A percentile compares a stretch with the other conserved stretches of the same genome.
These are phyloP conservation scores for Lasiosphaeria hispida DNA, from an alignment of 495 filamentous ascomycete genomes.

Conservation along the genomic window DNA sequence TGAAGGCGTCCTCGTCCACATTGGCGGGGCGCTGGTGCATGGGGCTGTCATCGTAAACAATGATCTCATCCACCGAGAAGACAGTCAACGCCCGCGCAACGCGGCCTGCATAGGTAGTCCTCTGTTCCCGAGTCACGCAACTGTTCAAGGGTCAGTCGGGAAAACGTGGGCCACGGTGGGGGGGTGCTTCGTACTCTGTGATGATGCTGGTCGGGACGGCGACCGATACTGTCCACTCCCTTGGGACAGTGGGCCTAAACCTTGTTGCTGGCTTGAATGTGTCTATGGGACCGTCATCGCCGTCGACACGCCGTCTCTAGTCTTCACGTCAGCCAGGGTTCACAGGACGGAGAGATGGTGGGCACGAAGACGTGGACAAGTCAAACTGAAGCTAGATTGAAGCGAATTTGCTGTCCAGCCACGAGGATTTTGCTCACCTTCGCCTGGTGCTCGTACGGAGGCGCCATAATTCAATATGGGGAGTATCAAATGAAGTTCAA, in stretches of 20 bases:
- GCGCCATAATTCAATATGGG: conserved; percentile 6
- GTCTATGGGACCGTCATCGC: conserved; percentile 28
- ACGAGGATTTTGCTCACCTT: conserved; percentile 21
- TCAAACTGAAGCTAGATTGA: not conserved
- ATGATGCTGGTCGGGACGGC: conserved; percentile 49
- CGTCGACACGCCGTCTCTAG: conserved; percentile 44
- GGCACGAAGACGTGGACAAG: not conserved
- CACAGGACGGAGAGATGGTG: not conserved
- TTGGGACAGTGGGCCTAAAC: conserved; percentile 37
- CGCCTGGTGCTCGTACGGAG: conserved; percentile 21
- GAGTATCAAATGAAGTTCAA: not conserved
- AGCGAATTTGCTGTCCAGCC: not conserved
- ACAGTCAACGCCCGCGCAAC: conserved; percentile 71
- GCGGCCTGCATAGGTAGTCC: conserved; percentile 60
- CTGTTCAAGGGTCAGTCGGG: conserved; percentile 23
- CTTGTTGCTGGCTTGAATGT: conserved; percentile 19
- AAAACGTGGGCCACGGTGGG: not conserved
- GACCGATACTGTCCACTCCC: conserved; percentile 49
- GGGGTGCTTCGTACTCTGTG: conserved; percentile 39
- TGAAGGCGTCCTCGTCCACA: conserved; percentile 52
- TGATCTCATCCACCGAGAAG: conserved; percentile 75
- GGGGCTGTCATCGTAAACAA: conserved; percentile 66
- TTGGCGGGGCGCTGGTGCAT: conserved; percentile 36
- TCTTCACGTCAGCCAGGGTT: conserved; percentile 6
- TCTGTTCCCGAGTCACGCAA: conserved; percentile 58